A percentile compares a stretch with the other conserved stretches of the same genome.
Evolutionary conservation across 2,329 filamentous ascomycete species (phyloP).

Genomic region (Diatrype stigma): DNA sequence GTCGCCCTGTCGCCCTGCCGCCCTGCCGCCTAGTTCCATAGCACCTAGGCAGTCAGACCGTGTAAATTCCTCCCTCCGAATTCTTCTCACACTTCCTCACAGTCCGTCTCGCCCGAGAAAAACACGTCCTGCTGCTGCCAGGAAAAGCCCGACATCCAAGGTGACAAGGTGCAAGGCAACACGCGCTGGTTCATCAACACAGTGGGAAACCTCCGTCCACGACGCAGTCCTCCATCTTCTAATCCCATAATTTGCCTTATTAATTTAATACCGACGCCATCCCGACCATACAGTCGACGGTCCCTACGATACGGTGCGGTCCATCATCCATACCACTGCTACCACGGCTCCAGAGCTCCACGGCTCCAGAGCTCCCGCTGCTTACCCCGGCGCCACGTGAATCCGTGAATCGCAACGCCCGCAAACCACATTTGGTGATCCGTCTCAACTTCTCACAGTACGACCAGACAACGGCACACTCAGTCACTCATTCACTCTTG

Average conservation of each 20-base stretch:
- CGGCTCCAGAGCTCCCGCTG: no score
- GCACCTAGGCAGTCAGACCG: background rate
- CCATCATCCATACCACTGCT: no score
- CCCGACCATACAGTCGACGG: no score
- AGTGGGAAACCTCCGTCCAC: conserved; percentile 4
- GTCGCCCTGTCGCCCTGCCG: no score
- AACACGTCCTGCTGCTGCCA: no score
- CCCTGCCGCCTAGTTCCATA: background rate
- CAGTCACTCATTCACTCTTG: conserved; percentile 9
- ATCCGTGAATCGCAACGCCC: background rate
- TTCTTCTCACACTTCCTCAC: conserved; percentile 1
- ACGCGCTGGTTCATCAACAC: background rate
- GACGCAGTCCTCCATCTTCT: background rate
- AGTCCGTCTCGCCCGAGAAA: background rate
- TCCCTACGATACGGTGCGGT: no score
- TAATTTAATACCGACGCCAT: no score
- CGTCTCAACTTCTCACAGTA: background rate
- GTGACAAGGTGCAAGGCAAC: background rate
- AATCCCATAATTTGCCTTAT: no score
- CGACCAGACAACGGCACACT: conserved; percentile 8
- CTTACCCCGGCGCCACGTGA: no score
- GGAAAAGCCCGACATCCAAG: background rate
- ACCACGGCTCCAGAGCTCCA: no score
- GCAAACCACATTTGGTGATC: conserved; percentile 2
- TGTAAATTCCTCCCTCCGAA: background rate